These are phyloP conservation scores for Prunus kanzakura DNA, from an alignment of 306 rosid genomes.

Conservation along the genomic window DNA sequence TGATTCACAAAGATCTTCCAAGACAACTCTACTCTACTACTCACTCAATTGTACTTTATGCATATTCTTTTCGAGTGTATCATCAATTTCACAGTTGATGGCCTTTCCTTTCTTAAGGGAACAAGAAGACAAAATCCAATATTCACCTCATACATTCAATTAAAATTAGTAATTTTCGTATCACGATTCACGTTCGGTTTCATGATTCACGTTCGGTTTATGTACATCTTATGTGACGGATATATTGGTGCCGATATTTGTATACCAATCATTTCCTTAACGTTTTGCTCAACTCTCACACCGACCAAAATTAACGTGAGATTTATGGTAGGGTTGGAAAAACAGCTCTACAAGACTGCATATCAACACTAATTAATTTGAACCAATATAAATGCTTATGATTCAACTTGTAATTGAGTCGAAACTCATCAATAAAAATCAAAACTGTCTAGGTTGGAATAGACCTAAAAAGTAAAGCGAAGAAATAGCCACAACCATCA, in stretches of 20 bases:
- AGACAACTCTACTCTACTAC: background rate
- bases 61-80: too few species aligned
- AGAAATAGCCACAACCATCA: background rate
- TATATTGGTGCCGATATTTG: too few species aligned
- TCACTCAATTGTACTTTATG: background rate
- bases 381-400: background rate
- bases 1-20: slow-evolving; percentile 3
- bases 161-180: too few species aligned
- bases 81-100: background rate
- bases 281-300: too few species aligned
- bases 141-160: too few species aligned
- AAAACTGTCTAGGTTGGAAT: background rate
- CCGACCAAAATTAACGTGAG: too few species aligned
- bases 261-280: too few species aligned
- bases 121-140: background rate
- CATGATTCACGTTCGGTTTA: too few species aligned
- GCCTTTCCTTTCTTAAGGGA: background rate
- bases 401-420: background rate
- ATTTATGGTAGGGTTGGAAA: too few species aligned
- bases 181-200: too few species aligned
- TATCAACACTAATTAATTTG: background rate
- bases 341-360: background rate
- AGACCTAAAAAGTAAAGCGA: background rate
- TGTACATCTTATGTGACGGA: too few species aligned
- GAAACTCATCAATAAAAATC: background rate